Conservation (phyloP, 2,329 filamentous ascomycete genomes). For the Aschersonia sp. region DNA sequence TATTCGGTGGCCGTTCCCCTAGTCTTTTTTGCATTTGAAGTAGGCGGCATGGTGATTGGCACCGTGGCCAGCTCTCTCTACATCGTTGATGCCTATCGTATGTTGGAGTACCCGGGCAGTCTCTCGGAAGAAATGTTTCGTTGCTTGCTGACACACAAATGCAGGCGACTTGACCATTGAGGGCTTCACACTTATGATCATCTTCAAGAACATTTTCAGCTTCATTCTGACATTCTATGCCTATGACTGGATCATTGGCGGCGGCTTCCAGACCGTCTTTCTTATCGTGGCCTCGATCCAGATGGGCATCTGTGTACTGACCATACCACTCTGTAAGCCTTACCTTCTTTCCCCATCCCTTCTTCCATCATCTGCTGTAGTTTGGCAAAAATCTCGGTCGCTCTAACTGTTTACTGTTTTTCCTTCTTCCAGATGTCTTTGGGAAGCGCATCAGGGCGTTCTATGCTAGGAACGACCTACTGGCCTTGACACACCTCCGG, state of each 20-base stretch:
- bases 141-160: neutral
- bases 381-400: no score
- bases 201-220: conserved; percentile 92
- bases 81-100: conserved; percentile 83
- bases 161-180: conserved; percentile 68
- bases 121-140: neutral
- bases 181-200: conserved; percentile 74
- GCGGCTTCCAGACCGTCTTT: conserved; percentile 49
- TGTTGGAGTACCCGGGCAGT: conserved; percentile 17
- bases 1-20: conserved; percentile 64
- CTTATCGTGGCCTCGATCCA: conserved; percentile 62
- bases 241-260: conserved; percentile 64
- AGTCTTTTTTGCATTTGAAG: conserved; percentile 70
- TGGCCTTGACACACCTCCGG: conserved; percentile 24
- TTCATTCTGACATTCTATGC: conserved; percentile 75
- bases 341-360: neutral
- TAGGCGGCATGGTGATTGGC: conserved; percentile 83
- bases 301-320: conserved; percentile 58
- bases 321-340: conserved; percentile 63
- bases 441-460: conserved; percentile 66
- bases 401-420: conserved; percentile 1
- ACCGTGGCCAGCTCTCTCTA: conserved; percentile 77
- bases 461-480: conserved; percentile 60
- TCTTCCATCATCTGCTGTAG: no score
- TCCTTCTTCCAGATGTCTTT: conserved; percentile 45